Evolutionary conservation across 257 asterid genomes (phyloP).

Genomic region (Solanum arcanum): DNA sequence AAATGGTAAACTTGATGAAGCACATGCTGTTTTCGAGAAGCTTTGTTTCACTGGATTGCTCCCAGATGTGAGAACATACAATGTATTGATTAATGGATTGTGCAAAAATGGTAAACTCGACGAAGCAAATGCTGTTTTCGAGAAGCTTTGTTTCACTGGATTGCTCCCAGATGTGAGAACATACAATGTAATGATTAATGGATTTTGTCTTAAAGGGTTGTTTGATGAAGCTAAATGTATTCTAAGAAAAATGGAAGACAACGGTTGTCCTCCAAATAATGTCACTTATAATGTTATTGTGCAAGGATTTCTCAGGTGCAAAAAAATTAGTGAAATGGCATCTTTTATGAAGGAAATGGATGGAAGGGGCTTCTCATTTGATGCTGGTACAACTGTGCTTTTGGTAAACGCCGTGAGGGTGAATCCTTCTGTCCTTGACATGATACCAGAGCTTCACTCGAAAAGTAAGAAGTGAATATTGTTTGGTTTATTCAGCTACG

Average conservation of each 20-base stretch:
- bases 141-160: neutral
- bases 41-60: neutral
- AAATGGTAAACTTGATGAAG: neutral
- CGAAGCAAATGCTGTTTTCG: neutral
- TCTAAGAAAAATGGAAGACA: neutral
- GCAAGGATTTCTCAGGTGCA: neutral
- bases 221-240: neutral
- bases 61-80: neutral
- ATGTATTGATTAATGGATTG: neutral
- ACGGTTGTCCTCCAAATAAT: neutral
- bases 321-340: neutral
- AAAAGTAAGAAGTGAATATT: neutral
- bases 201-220: neutral
- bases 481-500: neutral
- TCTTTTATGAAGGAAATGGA: constrained; percentile 3
- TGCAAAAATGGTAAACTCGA: neutral
- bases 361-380: neutral
- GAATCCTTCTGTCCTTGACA: neutral
- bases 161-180: neutral
- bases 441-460: neutral
- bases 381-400: neutral
- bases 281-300: neutral
- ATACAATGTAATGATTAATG: neutral
- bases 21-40: neutral
- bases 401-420: neutral